A percentile compares a stretch with the other conserved stretches of the same genome.
Evolutionary conservation across 2,329 filamentous ascomycete species (phyloP).

Genomic region (Calonectria pseudoreteaudii): DNA sequence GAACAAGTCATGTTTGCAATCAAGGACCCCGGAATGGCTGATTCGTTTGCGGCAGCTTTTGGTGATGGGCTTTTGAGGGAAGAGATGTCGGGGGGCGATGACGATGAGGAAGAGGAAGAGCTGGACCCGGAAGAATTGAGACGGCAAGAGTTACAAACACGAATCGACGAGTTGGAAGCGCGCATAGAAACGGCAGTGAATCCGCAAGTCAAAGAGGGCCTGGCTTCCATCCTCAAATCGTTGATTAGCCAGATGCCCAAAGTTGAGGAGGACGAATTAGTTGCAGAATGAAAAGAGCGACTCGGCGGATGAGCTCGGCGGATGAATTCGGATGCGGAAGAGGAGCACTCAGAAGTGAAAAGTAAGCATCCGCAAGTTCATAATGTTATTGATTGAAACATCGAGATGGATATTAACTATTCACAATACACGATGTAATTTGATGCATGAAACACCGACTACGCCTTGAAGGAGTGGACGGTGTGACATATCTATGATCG

Average conservation of each 20-base stretch:
- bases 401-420: no score
- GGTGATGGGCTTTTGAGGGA: constrained; percentile 44
- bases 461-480: no score
- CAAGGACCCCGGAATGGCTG: constrained; percentile 62
- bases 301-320: background rate
- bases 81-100: background rate
- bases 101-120: background rate
- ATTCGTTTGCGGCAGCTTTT: constrained; percentile 63
- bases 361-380: no score
- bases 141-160: constrained; percentile 21
- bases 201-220: constrained; percentile 21
- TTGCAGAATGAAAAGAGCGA: background rate
- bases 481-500: no score
- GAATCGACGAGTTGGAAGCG: constrained; percentile 34
- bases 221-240: background rate
- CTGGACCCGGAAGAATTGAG: constrained; percentile 12
- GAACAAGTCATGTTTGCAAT: constrained; percentile 69
- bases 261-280: background rate
- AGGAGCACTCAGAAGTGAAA: background rate
- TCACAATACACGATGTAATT: background rate
- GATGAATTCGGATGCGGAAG: background rate
- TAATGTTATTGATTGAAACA: no score
- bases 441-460: no score
- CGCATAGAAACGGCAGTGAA: constrained; percentile 26
- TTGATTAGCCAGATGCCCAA: constrained; percentile 3